Evolutionary conservation across 106 monocot genomes (phyloP), one percentile per base, ranked within the genome.

Genomic region (Allium fistulosum): DNA sequence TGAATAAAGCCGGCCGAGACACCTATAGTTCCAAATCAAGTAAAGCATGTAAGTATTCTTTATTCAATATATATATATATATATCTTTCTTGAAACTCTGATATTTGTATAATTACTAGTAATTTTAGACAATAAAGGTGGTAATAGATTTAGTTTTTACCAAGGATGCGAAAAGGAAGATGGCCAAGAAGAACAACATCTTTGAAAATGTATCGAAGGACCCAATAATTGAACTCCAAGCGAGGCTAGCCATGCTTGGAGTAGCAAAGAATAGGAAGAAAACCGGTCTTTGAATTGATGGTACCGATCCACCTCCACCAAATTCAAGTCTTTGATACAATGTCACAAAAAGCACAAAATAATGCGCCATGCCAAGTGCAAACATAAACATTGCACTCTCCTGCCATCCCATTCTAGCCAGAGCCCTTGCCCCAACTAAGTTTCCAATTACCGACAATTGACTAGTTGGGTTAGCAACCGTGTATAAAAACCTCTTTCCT

Each of bases 381-480:
- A 72, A 72, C 71, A 72, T 51, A n/a, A 49, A 72, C 14, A 17
- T 72, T 45, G 61, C 71, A 11, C 61, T 28, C 62, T 72, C 71
- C 11, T 16, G 17, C 71, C 71, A 72, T 13, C 71, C 71, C 71
- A 52, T 72, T 17, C 17, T 6, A 1, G 71, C 71, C 0, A 52
- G 52, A 22, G 51, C 71, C 18, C 71, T 11, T 0, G 71, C 71
- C n/a, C 60, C 61, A 2, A 72, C 62, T 26, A 72, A 45, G 27
- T 72, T 72, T 17, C 62, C 71, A 9, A 72, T 72, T 9, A 72
- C 61, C 9, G 51, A 17, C 9, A 72, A 10, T 7, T 62, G 71
- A 52, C 71, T 62, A 12, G 80, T 80, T 4, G 80, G 80, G 49
- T 80, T 80, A 11, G 74, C 80, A 11, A 66, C 74, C 8, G 64